Conservation (phyloP, 2,329 filamentous ascomycete species). For the Stemphylium vesicarium region DNA sequence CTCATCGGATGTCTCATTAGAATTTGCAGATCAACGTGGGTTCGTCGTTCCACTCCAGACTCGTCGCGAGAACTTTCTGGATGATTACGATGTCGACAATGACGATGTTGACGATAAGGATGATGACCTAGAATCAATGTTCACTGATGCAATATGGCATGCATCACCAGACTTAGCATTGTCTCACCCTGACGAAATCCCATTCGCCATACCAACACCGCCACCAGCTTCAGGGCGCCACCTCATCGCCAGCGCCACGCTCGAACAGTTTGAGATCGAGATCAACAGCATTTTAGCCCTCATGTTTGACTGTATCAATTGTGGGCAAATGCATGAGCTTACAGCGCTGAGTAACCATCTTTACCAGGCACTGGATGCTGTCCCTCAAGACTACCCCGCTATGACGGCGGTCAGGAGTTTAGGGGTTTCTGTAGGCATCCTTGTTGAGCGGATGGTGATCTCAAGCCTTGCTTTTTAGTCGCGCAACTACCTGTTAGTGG, state of each 20-base stretch:
- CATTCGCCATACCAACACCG: not conserved
- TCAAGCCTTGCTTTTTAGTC: not conserved
- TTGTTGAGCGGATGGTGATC: not conserved
- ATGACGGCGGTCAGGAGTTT: slow-evolving; percentile 1
- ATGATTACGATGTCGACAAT: slow-evolving; percentile 1
- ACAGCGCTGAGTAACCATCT: not conserved
- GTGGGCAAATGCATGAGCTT: not conserved
- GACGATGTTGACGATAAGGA: slow-evolving; percentile 1
- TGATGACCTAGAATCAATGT: not conserved
- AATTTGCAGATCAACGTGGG: slow-evolving; percentile 1
- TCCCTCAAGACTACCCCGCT: not conserved
- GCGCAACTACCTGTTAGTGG: not conserved
- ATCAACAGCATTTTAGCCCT: not conserved
- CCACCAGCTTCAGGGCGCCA: not conserved
- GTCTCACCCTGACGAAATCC: not conserved
- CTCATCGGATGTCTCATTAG: not conserved
- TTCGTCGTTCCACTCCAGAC: not conserved
- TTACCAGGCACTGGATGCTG: slow-evolving; percentile 5
- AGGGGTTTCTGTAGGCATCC: slow-evolving; percentile 5
- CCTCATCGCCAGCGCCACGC: not conserved
- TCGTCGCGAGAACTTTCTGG: slow-evolving; percentile 7
- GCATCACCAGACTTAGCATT: slow-evolving; percentile 1
- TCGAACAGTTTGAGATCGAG: slow-evolving; percentile 1
- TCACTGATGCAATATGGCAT: slow-evolving; percentile 9
- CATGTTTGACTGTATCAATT: slow-evolving; percentile 7